Percentiles rank a stretch among this genome's conserved stretches.
Conservation (phyloP, 1,284 basidiomycete species). For the Lignosus rhinocerotis region DNA sequence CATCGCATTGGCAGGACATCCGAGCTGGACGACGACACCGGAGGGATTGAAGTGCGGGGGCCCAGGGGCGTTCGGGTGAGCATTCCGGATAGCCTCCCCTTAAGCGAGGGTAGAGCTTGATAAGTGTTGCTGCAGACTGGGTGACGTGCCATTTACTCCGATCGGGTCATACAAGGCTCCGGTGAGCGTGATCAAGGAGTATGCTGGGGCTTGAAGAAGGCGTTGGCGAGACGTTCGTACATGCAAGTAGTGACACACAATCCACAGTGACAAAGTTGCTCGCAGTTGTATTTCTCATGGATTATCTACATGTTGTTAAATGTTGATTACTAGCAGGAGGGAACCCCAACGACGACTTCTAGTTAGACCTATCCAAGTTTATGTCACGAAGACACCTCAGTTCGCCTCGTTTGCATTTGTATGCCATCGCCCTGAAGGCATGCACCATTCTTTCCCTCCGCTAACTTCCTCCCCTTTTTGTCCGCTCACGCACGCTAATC, state of each 20-base stretch:
- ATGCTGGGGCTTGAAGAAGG: not conserved
- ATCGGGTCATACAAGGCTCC: conserved; percentile 33
- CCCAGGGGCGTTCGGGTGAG: conserved; percentile 39
- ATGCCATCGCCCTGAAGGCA: too few relatives aligned
- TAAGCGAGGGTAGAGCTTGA: not conserved
- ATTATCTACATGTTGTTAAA: too few relatives aligned
- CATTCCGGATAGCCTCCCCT: not conserved
- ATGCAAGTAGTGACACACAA: too few relatives aligned
- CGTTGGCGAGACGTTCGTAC: too few relatives aligned
- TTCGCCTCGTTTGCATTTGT: too few relatives aligned
- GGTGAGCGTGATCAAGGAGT: conserved; percentile 30
- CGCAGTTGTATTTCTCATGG: too few relatives aligned
- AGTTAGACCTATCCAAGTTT: too few relatives aligned
- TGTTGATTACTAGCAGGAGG: too few relatives aligned
- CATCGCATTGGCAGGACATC: conserved; percentile 55
- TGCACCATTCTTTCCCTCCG: not conserved
- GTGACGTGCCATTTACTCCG: conserved; percentile 29
- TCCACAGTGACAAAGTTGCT: too few relatives aligned
- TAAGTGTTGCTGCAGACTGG: conserved; percentile 17
- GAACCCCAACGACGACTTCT: too few relatives aligned
- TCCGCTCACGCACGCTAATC: too few relatives aligned
- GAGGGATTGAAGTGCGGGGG: conserved; percentile 56
- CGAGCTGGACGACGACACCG: conserved; percentile 53
- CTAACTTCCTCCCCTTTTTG: not conserved
- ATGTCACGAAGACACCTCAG: too few relatives aligned